Percentiles rank a stretch among this genome's conserved stretches.
Conservation (phyloP, 2,329 filamentous ascomycete genomes). For the Colletotrichum lindemuthianum region DNA sequence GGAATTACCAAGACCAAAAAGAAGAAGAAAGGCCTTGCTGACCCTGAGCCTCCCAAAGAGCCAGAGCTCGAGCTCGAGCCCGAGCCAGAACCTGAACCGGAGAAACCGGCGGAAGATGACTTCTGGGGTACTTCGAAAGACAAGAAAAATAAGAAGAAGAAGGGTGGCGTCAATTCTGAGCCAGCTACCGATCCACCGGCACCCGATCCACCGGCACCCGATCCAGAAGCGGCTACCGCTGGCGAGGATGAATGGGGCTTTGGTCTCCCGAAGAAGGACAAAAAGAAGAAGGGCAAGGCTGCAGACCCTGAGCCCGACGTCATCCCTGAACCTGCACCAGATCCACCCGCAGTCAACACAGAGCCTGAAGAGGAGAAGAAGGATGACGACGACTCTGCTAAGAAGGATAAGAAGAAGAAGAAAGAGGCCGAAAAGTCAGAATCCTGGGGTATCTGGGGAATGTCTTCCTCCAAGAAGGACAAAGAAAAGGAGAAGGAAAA, state of each 20-base stretch:
- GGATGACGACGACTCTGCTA: slow-evolving; percentile 44
- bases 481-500: slow-evolving; percentile 35
- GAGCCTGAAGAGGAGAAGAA: slow-evolving; percentile 43
- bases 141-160: slow-evolving; percentile 48
- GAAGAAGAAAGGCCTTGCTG: slow-evolving; percentile 45
- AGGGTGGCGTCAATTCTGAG: slow-evolving; percentile 40
- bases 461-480: slow-evolving; percentile 32
- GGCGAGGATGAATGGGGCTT: slow-evolving; percentile 42
- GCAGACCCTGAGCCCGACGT: slow-evolving; percentile 39
- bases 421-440: slow-evolving; percentile 28
- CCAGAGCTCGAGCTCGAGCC: slow-evolving; percentile 36
- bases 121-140: slow-evolving; percentile 46
- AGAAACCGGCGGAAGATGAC: slow-evolving; percentile 40
- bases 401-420: slow-evolving; percentile 47
- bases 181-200: slow-evolving; percentile 18
- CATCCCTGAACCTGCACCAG: slow-evolving; percentile 20
- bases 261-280: slow-evolving; percentile 44
- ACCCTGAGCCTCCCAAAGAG: slow-evolving; percentile 37
- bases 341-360: slow-evolving; percentile 36
- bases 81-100: slow-evolving; percentile 41
- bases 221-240: slow-evolving; percentile 36
- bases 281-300: slow-evolving; percentile 40
- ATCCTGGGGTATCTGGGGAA: too few relatives aligned
- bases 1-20: slow-evolving; percentile 43
- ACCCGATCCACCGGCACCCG: slow-evolving; percentile 24